Evolutionary conservation across 2,329 filamentous ascomycete genomes (phyloP), one percentile per base, ranked within the genome.

Genomic region (Curvularia verruculosa): DNA sequence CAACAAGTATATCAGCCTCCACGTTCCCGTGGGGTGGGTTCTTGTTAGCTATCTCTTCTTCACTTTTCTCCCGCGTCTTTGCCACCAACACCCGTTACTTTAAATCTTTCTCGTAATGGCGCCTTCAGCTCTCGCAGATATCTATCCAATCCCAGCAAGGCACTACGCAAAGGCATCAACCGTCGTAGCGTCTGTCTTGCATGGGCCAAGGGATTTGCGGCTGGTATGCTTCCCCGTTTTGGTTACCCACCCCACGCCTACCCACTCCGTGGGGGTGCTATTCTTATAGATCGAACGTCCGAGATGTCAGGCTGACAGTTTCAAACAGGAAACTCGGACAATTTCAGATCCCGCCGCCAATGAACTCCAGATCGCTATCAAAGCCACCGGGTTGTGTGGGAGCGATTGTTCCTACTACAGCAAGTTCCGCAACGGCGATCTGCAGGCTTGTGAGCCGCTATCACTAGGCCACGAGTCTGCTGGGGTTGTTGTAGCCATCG

Each of bases 331-430:
- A 80, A 78, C 81, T 54, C 82, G 86, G 58, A 69, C 77, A 6
- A 80, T 89, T 23, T 74, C 85, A 4, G 54, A 81, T n/a, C 86
- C 86, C 13, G 78, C 77, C 13, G 74, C 80, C 56, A 78, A 81
- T 52, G 86, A 89, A 69, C 80, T 90, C 53, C 87, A 89, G 74
- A 82, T 89, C 66, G 81, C 85, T 64, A 81, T 90, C 73, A 84
- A 84, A 66, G 82, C 84, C 6, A 89, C 87, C 23, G 87, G 87
- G 36, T 86, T 90, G 66, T 90, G 87, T 72, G 87, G 87, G 54
- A 89, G 86, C 7, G 87, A 90, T 74, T 84, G 89, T 52, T 86
- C 85, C 51, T 90, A 90, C 75, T 90, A 88, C 79, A 88, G 85
- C 73, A 88, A 89, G 68, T 89, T 89, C 69, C 85, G 86, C 75